These are phyloP conservation scores for Blastocladiella emersonii DNA, from an alignment of 371 early-diverging fungal species.

Conservation along the genomic window DNA sequence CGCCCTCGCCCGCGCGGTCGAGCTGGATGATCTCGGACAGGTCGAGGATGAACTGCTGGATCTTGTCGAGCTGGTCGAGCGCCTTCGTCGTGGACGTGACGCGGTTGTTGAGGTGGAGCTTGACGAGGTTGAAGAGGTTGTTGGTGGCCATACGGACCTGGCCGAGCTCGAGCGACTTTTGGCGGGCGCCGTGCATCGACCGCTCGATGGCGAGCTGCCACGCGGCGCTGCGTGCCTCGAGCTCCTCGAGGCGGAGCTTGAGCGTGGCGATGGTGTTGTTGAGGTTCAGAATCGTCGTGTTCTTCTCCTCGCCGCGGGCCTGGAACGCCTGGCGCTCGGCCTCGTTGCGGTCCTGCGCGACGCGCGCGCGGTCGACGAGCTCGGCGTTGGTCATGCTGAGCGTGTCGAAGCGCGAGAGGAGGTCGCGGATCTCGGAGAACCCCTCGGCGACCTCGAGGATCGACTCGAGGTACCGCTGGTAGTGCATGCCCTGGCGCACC, in stretches of 20 bases:
- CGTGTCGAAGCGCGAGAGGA: conserved; percentile 33
- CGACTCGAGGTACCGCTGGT: conserved; percentile 32
- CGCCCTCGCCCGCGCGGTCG: too few species aligned
- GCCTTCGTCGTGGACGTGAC: conserved; percentile 24
- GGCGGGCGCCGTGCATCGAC: conserved; percentile 25
- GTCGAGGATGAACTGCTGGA: conserved; percentile 31
- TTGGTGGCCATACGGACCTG: conserved; percentile 39
- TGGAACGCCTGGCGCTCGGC: conserved; percentile 18
- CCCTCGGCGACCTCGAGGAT: conserved; percentile 29
- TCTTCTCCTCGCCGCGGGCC: conserved; percentile 21
- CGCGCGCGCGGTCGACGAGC: conserved; percentile 26
- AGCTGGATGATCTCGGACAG: conserved; percentile 11
- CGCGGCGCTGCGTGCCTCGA: conserved; percentile 20
- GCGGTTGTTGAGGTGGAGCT: conserved; percentile 30
- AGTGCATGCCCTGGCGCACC: conserved; percentile 17
- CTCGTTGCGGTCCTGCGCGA: conserved; percentile 33
- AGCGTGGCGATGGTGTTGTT: conserved; percentile 40
- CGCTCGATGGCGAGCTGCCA: conserved; percentile 32
- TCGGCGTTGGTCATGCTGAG: conserved; percentile 37
- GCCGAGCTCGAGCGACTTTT: conserved; percentile 31
- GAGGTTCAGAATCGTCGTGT: conserved; percentile 31
- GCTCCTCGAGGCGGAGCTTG: conserved; percentile 31
- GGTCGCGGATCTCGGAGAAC: conserved; percentile 37
- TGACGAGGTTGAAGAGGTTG: conserved; percentile 31
- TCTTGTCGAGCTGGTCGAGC: conserved; percentile 31